Evolutionary conservation across 176 grass and related monocot genomes (phyloP).

Genomic region (Alloteropsis semialata): DNA sequence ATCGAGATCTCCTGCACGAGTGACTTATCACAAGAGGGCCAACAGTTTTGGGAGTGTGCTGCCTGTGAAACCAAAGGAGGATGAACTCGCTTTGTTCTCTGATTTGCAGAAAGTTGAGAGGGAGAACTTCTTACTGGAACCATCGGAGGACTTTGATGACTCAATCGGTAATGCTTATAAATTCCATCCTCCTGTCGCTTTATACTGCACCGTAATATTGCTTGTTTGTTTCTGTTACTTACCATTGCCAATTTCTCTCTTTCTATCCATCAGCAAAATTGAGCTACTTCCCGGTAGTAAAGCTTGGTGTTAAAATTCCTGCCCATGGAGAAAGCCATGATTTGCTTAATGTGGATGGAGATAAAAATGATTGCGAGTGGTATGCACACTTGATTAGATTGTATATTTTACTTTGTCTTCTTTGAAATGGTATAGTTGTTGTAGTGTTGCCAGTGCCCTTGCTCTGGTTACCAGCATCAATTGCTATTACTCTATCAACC

Average conservation of each 20-base stretch:
- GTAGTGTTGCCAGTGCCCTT: too few relatives aligned
- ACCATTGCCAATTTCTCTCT: neutral
- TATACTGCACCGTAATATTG: conserved; percentile 16
- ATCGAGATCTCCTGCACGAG: conserved; percentile 60
- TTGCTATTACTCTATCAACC: conserved; percentile 30
- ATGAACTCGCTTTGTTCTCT: conserved; percentile 73
- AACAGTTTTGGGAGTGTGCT: conserved; percentile 59
- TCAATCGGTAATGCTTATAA: conserved; percentile 64
- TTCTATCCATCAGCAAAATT: conserved; percentile 62
- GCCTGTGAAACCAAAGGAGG: conserved; percentile 64
- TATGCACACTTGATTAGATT: conserved; percentile 37
- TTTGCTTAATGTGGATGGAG: conserved; percentile 73
- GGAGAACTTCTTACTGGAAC: conserved; percentile 80
- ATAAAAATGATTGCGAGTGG: conserved; percentile 98
- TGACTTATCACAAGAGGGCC: conserved; percentile 54
- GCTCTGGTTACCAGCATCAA: conserved; percentile 4
- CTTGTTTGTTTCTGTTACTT: conserved; percentile 23
- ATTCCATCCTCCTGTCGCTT: conserved; percentile 15
- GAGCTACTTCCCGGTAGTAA: conserved; percentile 69
- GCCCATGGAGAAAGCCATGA: conserved; percentile 61
- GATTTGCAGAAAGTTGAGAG: conserved; percentile 82
- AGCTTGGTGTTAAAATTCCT: conserved; percentile 68
- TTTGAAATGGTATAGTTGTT: conserved; percentile 17
- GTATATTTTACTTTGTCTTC: conserved; percentile 16
- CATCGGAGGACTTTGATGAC: conserved; percentile 77